These are phyloP conservation scores for Gilbertella persicaria DNA, from an alignment of 371 early-diverging fungal species.

Conservation along the genomic window DNA sequence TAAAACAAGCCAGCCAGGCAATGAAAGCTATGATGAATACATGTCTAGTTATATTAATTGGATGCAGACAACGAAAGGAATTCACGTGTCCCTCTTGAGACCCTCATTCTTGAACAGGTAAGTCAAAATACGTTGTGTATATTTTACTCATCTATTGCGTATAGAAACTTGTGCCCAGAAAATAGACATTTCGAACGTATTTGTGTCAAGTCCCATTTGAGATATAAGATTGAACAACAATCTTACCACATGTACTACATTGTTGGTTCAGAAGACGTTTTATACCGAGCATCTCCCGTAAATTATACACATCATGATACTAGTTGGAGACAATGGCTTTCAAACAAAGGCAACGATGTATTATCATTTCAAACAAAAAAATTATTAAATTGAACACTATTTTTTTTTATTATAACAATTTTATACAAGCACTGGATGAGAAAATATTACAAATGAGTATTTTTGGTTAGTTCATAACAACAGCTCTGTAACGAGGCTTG, in stretches of 20 bases:
- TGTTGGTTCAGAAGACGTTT: constrained; percentile 44
- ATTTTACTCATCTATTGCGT: neutral
- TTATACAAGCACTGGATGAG: neutral
- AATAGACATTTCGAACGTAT: constrained; percentile 39
- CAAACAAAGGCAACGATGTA: constrained; percentile 7
- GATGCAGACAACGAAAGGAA: constrained; percentile 66
- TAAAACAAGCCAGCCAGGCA: constrained; percentile 22
- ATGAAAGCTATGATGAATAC: constrained; percentile 85
- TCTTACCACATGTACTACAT: constrained; percentile 53
- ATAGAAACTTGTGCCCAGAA: constrained; percentile 28
- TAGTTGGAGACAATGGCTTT: constrained; percentile 1
- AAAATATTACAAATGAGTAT: neutral
- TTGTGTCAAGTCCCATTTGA: constrained; percentile 64
- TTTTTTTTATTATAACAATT: neutral
- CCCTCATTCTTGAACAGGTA: constrained; percentile 66
- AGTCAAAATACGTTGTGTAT: neutral
- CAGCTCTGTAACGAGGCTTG: constrained; percentile 37
- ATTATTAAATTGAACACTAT: neutral
- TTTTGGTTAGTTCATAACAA: constrained; percentile 24
- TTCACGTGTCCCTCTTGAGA: constrained; percentile 41
- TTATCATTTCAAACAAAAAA: neutral
- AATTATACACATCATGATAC: neutral
- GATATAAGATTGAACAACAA: constrained; percentile 87
- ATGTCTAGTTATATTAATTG: constrained; percentile 81
- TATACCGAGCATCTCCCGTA: constrained; percentile 47